Conservation (phyloP, 2,329 filamentous ascomycete genomes). For the Ophiobolus disseminans region DNA sequence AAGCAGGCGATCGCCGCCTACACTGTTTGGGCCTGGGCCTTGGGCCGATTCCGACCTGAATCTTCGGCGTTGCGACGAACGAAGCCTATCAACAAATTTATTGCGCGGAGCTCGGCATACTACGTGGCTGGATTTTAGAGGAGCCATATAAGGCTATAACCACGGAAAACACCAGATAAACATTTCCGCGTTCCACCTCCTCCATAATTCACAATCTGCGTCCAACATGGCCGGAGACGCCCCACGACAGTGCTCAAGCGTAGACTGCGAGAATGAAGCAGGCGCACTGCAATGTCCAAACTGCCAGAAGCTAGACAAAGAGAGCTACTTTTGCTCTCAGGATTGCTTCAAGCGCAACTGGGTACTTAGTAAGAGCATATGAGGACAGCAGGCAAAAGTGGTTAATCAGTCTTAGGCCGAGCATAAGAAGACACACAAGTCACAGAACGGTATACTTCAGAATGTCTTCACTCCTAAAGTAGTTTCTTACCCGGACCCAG, state of each 20-base stretch:
- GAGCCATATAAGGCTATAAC: slow-evolving; percentile 12
- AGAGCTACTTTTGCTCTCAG: slow-evolving; percentile 96
- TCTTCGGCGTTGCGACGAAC: slow-evolving; percentile 18
- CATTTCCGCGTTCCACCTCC: not conserved
- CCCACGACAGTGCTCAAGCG: slow-evolving; percentile 77
- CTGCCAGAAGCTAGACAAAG: slow-evolving; percentile 87
- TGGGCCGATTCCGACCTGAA: slow-evolving; percentile 15
- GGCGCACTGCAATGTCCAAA: slow-evolving; percentile 90
- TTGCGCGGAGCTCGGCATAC: slow-evolving; percentile 27
- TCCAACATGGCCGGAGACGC: slow-evolving; percentile 43
- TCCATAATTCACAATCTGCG: not conserved
- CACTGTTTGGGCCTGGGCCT: slow-evolving; percentile 17
- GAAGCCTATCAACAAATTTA: slow-evolving; percentile 13
- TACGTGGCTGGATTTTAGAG: not conserved
- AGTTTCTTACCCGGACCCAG: slow-evolving; percentile 90
- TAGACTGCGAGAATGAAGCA: slow-evolving; percentile 86
- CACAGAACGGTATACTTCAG: slow-evolving; percentile 76
- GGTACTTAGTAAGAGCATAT: slow-evolving; percentile 64
- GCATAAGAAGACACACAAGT: slow-evolving; percentile 86
- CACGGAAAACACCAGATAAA: not conserved
- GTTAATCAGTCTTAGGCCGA: slow-evolving; percentile 64
- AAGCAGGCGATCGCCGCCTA: slow-evolving; percentile 23
- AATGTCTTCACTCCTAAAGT: slow-evolving; percentile 78
- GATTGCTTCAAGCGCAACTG: slow-evolving; percentile 99
- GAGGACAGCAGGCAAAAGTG: slow-evolving; percentile 12